Evolutionary conservation across 2,329 filamentous ascomycete species (phyloP).

Genomic region (Scorias spongiosa): DNA sequence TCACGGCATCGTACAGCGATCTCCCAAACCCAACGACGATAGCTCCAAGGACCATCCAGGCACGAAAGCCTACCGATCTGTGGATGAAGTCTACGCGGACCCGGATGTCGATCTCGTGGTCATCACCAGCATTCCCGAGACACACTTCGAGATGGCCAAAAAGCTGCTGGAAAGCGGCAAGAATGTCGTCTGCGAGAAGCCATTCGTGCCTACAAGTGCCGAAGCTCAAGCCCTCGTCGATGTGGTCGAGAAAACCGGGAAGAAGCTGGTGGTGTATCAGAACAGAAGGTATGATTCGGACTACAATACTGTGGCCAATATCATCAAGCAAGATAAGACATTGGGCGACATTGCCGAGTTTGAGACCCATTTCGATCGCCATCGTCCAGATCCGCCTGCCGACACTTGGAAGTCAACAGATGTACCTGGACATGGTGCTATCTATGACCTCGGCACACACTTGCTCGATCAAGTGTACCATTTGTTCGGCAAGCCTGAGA

Average conservation of each 20-base stretch:
- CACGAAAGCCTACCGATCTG: conserved; percentile 47
- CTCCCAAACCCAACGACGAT: conserved; percentile 47
- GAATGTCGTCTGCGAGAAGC: conserved; percentile 71
- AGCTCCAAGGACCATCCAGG: conserved; percentile 53
- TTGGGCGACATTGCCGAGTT: conserved; percentile 64
- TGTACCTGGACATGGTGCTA: conserved; percentile 49
- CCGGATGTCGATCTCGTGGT: conserved; percentile 52
- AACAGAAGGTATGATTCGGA: conserved; percentile 65
- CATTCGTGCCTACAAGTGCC: conserved; percentile 56
- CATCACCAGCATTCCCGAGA: conserved; percentile 55
- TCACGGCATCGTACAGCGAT: conserved; percentile 62
- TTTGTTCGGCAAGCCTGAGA: conserved; percentile 53
- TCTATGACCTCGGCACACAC: conserved; percentile 65
- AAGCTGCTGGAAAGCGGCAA: conserved; percentile 54
- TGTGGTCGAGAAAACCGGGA: conserved; percentile 23
- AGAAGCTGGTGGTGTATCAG: conserved; percentile 32
- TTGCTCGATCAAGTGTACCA: conserved; percentile 60
- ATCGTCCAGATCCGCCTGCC: conserved; percentile 38
- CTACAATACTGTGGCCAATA: conserved; percentile 52
- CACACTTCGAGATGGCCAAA: conserved; percentile 52
- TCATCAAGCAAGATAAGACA: conserved; percentile 38
- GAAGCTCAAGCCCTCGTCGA: conserved; percentile 49
- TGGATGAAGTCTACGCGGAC: conserved; percentile 51
- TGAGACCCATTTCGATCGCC: conserved; percentile 67
- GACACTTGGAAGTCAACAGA: conserved; percentile 51